Conservation (phyloP, 306 rosid species). For the Vigna mungo region DNA sequence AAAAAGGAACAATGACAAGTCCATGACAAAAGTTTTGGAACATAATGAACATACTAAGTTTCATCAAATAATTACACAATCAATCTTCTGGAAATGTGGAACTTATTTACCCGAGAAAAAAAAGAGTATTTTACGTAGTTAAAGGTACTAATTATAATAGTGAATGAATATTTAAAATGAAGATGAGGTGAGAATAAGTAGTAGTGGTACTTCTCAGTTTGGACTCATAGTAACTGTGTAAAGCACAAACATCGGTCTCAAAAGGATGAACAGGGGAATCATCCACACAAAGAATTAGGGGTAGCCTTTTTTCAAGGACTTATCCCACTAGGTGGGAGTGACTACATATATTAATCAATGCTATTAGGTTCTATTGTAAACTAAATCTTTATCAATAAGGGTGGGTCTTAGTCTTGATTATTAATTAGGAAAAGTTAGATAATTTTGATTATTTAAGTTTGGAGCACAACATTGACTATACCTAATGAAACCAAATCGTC, state of each 20-base stretch:
- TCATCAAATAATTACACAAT: constrained; percentile 18
- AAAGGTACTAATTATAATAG: background rate
- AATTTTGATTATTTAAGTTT: background rate
- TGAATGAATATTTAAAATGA: background rate
- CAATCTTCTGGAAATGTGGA: background rate
- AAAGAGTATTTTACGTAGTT: background rate
- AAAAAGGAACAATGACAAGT: constrained; percentile 13
- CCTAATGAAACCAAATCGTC: background rate
- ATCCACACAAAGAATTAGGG: background rate
- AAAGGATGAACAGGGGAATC: constrained; percentile 1
- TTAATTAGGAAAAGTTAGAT: background rate
- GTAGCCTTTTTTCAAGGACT: background rate
- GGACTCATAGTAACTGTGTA: background rate
- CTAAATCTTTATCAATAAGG: background rate
- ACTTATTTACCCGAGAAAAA: background rate
- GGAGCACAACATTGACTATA: too few species aligned
- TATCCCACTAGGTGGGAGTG: constrained; percentile 9
- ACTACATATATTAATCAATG: background rate
- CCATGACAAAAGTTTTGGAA: constrained; percentile 1
- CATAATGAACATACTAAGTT: background rate
- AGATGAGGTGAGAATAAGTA: background rate
- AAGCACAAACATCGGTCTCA: background rate
- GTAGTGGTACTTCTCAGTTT: background rate
- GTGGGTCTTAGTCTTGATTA: background rate
- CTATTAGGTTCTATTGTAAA: background rate